Evolutionary conservation across 1,284 basidiomycete genomes (phyloP), one percentile per base, ranked within the genome.

Genomic region (Ganoderma lucidum): DNA sequence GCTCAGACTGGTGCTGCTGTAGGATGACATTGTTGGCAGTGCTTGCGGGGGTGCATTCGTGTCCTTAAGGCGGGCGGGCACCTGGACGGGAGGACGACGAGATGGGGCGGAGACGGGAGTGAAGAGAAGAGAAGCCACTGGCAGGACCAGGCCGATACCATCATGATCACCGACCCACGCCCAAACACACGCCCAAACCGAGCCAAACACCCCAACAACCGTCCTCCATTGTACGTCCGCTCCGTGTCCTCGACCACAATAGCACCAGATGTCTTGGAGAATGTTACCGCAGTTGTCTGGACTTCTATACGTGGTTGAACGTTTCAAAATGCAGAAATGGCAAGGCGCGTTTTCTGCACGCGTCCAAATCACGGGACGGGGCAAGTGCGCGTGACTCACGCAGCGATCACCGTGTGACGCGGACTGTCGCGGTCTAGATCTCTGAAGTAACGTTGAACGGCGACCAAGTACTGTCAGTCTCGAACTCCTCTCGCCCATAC

Each of bases 1-100:
- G 70, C 72, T 73, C 56, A 73, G 64, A 69, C 72, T 73, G 72
- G 72, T 62, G 66, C 68, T 70, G 72, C 72, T 73, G 68, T 73
- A 73, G 53, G 72, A 71, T 44, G 72, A 73, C 72, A 73, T 73
- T 58, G 64, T 63, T 32, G 62, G n/a, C 23, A 67, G 65, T 65
- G 64, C 55, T 12, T 58, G 23, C 32, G 14, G 37, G 64, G 32
- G 56, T 35, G 51, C n/a, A 61, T 71, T 61, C 62, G 64, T 30
- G 63, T 67, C 63, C 62, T 39, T 32, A 39, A 32, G 30, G 30
- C 12, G 44, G 28, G 64, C 30, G 56, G 59, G 62, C 64, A 59
- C 55, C 56, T 56, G 61, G 56, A 59, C 61, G 32, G n/a, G 44
- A 56, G 35, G 12, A 65, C 55, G 23, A 51, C 55, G 68, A 58